These are phyloP conservation scores for Aurinia saxatilis DNA, from an alignment of 345 rosid species.

Conservation along the genomic window DNA sequence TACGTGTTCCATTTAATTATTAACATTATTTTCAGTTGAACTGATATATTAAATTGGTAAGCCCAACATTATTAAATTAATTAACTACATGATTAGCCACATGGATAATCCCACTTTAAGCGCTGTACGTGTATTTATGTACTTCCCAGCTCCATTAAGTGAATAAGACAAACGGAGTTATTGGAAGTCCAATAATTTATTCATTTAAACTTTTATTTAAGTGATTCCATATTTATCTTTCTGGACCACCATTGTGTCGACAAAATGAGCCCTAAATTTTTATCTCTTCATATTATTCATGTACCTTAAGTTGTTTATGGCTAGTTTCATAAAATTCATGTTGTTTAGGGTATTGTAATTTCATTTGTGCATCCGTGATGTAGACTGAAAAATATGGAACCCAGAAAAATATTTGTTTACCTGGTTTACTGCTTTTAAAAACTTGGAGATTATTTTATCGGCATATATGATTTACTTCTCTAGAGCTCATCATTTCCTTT, in stretches of 20 bases:
- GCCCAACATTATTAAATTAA: constrained; percentile 13
- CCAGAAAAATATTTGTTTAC: too few relatives aligned
- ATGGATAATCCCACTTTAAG: constrained; percentile 30
- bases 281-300: not conserved
- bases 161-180: constrained; percentile 29
- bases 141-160: constrained; percentile 28
- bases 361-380: too few relatives aligned
- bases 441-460: too few relatives aligned
- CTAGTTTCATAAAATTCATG: too few relatives aligned
- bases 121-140: constrained; percentile 35
- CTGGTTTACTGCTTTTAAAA: too few relatives aligned
- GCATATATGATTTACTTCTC: too few relatives aligned
- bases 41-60: constrained; percentile 8
- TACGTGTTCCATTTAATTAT: constrained; percentile 21
- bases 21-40: not conserved
- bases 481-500: too few relatives aligned
- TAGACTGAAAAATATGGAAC: too few relatives aligned
- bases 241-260: not conserved
- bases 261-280: not conserved
- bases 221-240: not conserved
- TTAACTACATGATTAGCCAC: constrained; percentile 28
- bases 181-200: constrained; percentile 5
- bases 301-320: too few relatives aligned
- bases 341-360: too few relatives aligned
- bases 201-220: not conserved